phyloP scores from a whole-genome alignment of 1,284 basidiomycete genomes.

The Pterulicium gracile region DNA sequence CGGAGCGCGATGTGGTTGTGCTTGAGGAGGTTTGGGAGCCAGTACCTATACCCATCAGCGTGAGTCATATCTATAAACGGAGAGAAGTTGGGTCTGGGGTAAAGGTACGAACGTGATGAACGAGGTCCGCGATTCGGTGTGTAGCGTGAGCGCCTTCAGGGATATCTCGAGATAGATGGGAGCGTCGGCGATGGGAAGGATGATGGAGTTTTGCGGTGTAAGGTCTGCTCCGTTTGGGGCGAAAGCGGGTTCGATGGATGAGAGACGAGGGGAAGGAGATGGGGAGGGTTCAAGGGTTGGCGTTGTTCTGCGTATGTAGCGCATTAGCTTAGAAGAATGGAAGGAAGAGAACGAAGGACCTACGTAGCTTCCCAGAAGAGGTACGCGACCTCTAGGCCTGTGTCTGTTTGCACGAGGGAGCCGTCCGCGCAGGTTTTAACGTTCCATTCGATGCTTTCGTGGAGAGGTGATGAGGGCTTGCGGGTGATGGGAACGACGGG shows the following conservation, averaged over 20 bases:
- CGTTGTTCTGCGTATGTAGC: background rate
- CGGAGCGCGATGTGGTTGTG: constrained; percentile 30
- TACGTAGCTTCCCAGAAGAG: constrained; percentile 25
- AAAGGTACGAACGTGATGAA: constrained; percentile 32
- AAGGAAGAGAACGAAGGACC: constrained; percentile 5
- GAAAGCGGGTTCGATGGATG: constrained; percentile 7
- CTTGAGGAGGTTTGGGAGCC: constrained; percentile 29
- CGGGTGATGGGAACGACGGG: constrained; percentile 9
- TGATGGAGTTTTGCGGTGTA: constrained; percentile 16
- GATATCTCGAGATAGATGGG: constrained; percentile 24
- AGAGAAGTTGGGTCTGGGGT: constrained; percentile 3
- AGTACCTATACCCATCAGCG: constrained; percentile 21
- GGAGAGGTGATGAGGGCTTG: background rate
- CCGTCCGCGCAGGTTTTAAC: constrained; percentile 17
- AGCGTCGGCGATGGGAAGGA: constrained; percentile 18
- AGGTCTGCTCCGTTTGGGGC: constrained; percentile 9
- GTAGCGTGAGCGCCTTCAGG: constrained; percentile 23
- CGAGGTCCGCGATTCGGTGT: constrained; percentile 29
- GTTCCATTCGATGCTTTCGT: constrained; percentile 16
- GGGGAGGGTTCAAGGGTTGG: constrained; percentile 3
- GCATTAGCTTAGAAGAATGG: too few relatives aligned
- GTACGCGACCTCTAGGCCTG: constrained; percentile 17
- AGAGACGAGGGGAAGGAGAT: background rate
- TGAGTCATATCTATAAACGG: constrained; percentile 3
- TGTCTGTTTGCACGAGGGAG: constrained; percentile 14